phyloP scores from a whole-genome alignment of 1,139 yeast species.

The Entelexis sorbosivorans region DNA sequence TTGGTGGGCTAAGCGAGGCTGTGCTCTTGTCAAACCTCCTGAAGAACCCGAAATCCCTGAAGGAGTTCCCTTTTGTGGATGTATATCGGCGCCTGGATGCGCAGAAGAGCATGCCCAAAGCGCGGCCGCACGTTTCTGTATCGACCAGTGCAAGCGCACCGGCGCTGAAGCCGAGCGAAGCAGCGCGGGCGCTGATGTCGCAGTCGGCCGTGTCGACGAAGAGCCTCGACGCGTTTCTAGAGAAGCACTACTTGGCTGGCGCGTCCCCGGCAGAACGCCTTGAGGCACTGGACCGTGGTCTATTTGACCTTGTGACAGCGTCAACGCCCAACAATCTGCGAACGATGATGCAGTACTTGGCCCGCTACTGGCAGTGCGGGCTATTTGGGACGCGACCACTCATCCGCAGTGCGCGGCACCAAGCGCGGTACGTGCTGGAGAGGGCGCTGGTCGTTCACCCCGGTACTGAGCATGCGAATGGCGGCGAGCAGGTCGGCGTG shows the following conservation, averaged over 20 bases:
- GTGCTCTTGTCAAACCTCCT: conserved; percentile 8
- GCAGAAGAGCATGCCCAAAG: not conserved
- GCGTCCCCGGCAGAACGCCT: conserved; percentile 14
- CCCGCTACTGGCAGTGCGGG: conserved; percentile 23
- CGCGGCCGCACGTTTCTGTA: not conserved
- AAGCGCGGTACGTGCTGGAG: conserved; percentile 19
- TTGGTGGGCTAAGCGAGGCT: conserved; percentile 9
- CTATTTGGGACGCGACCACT: conserved; percentile 21
- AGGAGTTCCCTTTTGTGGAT: conserved; percentile 10
- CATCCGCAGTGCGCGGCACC: conserved; percentile 20
- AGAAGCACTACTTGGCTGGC: conserved; percentile 6
- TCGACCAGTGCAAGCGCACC: not conserved
- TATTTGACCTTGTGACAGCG: conserved; percentile 17
- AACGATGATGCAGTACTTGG: conserved; percentile 22
- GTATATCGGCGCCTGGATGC: conserved; percentile 1
- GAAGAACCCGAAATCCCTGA: not conserved
- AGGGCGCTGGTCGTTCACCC: conserved; percentile 21
- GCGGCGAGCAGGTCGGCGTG: conserved; percentile 21
- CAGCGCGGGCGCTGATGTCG: conserved; percentile 15
- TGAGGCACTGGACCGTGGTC: conserved; percentile 16
- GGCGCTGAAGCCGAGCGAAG: conserved; percentile 2
- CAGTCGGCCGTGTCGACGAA: conserved; percentile 18
- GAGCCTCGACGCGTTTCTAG: conserved; percentile 18
- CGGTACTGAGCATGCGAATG: conserved; percentile 15
- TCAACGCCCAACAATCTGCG: conserved; percentile 21